Base-by-base conservation (phyloP, 306 rosid species). In the Quercus ilex region DNA sequence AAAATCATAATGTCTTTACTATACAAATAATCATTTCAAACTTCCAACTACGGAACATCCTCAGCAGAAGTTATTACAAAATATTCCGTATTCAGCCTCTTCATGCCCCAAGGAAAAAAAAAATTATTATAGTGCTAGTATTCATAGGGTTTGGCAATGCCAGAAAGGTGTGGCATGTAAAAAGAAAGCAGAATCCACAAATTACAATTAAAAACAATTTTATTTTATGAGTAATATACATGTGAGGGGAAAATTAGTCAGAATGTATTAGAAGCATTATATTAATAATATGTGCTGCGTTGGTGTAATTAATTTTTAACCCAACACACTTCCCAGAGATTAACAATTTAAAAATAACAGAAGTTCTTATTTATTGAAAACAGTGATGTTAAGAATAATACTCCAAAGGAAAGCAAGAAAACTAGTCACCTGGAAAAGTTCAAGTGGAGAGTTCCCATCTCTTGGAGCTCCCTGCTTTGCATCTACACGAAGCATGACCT, bases 401-500 rank as follows among this genome's bases (percentile, higher is more conserved):
- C 69, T 28, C 51, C 31, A 13, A 59, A 25, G 43, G 75, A 73
- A 23, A 74, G 15, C 30, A 38, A 68, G 13, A 71, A n/a, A 62
- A 52, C 51, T n/a, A 15, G 55, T 83, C 83, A 93, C 99, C 94
- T 93, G 89, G 79, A 96, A 89, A 73, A 88, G 94, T 88, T 96
- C 98, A 78, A 96, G 94, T 65, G 89, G 82, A 80, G 97, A 93
- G 77, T 85, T 93, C 71, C 99, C 99, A 71, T 96, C 98, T 86
- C 86, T 96, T 6, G 97, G 94, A 74, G 94, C 91, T 82, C 99
- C 99, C 85, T 93, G 99, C 78, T 85, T 88, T 73, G 99, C 99
- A 87, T 96, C 98, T 71, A 96, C 99, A 4, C 96, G 99, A 79
- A 96, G 94, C 99, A 96, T 88, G 75, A 87, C 85, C 76, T 89